Evolutionary conservation across 345 rosid genomes (phyloP).

Genomic region (Linum tenue): DNA sequence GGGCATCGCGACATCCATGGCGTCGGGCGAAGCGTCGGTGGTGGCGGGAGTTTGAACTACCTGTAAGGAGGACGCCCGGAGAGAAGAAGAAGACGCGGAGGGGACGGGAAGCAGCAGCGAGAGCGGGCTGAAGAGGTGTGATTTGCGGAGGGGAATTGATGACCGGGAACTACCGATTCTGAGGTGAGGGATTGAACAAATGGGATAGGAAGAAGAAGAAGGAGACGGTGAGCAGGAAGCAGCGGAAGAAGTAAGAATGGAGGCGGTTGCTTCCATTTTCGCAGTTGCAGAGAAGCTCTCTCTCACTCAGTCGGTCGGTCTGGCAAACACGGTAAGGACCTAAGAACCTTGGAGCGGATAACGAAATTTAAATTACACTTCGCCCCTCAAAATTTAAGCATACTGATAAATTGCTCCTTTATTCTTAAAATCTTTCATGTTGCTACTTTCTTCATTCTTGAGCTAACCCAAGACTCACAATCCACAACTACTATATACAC

Average conservation of each 20-base stretch:
- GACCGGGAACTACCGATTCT: background rate
- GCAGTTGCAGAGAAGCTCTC: background rate
- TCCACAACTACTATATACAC: background rate
- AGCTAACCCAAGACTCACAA: background rate
- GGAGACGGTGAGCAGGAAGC: background rate
- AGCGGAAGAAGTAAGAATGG: background rate
- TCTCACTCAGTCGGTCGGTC: no score
- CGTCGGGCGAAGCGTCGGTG: slow-evolving; percentile 13
- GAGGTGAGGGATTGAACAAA: background rate
- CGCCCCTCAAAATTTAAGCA: no score
- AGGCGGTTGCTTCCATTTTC: background rate
- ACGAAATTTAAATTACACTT: no score
- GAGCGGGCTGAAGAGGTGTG: background rate
- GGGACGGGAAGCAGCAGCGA: background rate
- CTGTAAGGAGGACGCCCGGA: slow-evolving; percentile 30
- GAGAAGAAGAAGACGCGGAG: slow-evolving; percentile 9
- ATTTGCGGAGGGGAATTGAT: background rate
- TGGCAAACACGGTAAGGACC: no score
- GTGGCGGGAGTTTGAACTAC: slow-evolving; percentile 33
- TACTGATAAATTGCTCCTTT: no score
- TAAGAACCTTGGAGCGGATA: no score
- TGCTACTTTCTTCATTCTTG: background rate
- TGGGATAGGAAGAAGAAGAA: background rate
- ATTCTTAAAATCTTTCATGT: no score
- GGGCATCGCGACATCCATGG: slow-evolving; percentile 41